Percentiles rank a stretch among this genome's conserved stretches.
phyloP scores from a whole-genome alignment of 305 asterid genomes.

The Rubia tinctorum region DNA sequence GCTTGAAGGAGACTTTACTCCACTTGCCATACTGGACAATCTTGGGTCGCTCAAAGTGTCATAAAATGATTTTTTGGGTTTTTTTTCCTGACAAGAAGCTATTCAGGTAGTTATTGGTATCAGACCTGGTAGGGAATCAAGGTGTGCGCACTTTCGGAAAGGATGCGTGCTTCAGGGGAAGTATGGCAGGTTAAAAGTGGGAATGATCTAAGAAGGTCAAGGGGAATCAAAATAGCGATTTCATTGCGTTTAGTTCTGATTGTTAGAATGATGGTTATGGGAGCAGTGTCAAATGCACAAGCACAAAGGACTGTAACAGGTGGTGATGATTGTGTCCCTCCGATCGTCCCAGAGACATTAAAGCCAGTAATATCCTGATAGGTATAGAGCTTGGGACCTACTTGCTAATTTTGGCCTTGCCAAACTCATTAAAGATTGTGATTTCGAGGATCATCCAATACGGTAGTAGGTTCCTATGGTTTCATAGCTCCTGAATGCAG shows the following conservation, averaged over 20 bases:
- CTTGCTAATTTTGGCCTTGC: constrained; percentile 51
- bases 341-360: constrained; percentile 49
- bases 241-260: constrained; percentile 34
- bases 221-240: constrained; percentile 35
- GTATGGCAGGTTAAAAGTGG: constrained; percentile 16
- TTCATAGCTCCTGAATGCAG: constrained; percentile 52
- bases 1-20: constrained; percentile 33
- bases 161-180: constrained; percentile 28
- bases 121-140: constrained; percentile 38
- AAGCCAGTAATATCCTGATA: constrained; percentile 49
- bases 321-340: constrained; percentile 44
- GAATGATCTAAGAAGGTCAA: constrained; percentile 25
- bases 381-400: constrained; percentile 48
- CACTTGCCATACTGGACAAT: constrained; percentile 30
- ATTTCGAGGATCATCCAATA: constrained; percentile 42
- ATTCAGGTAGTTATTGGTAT: constrained; percentile 33
- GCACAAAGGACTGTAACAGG: constrained; percentile 32
- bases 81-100: constrained; percentile 43
- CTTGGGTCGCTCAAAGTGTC: constrained; percentile 41
- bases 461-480: constrained; percentile 47
- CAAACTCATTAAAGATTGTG: constrained; percentile 42
- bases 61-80: constrained; percentile 37
- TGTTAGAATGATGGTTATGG: constrained; percentile 37
- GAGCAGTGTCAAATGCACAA: constrained; percentile 32
- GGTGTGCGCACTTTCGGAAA: constrained; percentile 31